phyloP scores from a whole-genome alignment of 2,329 filamentous ascomycete genomes.

The Pyricularia pennisetigena region DNA sequence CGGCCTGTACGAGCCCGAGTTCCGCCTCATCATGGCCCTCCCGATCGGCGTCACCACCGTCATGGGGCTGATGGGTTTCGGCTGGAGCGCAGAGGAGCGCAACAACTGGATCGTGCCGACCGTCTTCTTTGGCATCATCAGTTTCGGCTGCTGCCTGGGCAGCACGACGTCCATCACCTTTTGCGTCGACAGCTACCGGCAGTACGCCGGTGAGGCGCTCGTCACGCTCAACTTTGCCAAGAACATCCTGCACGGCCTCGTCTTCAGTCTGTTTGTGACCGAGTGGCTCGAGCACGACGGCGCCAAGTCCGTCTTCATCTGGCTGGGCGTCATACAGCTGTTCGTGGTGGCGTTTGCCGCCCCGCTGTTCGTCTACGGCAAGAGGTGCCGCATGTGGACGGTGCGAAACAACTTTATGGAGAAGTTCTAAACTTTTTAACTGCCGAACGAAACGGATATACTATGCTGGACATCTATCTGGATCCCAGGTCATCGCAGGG shows the following conservation, averaged over 20 bases:
- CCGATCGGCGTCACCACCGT: slow-evolving; percentile 71
- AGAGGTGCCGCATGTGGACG: slow-evolving; percentile 92
- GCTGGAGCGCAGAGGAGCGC: slow-evolving; percentile 70
- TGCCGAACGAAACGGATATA: no score
- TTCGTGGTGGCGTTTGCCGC: slow-evolving; percentile 64
- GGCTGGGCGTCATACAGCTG: slow-evolving; percentile 78
- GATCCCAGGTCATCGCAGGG: background rate
- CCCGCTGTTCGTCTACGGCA: slow-evolving; percentile 91
- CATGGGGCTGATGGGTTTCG: slow-evolving; percentile 87
- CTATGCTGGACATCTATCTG: background rate
- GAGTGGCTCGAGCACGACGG: slow-evolving; percentile 71
- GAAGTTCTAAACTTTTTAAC: slow-evolving; percentile 17
- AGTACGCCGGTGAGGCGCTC: slow-evolving; percentile 87
- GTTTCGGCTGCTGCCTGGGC: slow-evolving; percentile 83
- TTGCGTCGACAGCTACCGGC: slow-evolving; percentile 83
- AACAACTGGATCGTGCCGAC: slow-evolving; percentile 89
- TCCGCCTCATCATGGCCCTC: slow-evolving; percentile 76
- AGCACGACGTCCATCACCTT: slow-evolving; percentile 91
- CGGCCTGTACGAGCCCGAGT: slow-evolving; percentile 91
- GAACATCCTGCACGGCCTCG: slow-evolving; percentile 82
- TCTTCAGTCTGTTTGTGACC: slow-evolving; percentile 83
- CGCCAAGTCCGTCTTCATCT: slow-evolving; percentile 68
- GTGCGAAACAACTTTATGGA: slow-evolving; percentile 74
- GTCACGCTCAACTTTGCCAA: slow-evolving; percentile 93
- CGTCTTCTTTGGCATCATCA: slow-evolving; percentile 83